Percentiles rank a stretch among this genome's conserved stretches.
These are phyloP conservation scores for Heliocybe sulcata DNA, from an alignment of 1,284 basidiomycete genomes.

Conservation along the genomic window DNA sequence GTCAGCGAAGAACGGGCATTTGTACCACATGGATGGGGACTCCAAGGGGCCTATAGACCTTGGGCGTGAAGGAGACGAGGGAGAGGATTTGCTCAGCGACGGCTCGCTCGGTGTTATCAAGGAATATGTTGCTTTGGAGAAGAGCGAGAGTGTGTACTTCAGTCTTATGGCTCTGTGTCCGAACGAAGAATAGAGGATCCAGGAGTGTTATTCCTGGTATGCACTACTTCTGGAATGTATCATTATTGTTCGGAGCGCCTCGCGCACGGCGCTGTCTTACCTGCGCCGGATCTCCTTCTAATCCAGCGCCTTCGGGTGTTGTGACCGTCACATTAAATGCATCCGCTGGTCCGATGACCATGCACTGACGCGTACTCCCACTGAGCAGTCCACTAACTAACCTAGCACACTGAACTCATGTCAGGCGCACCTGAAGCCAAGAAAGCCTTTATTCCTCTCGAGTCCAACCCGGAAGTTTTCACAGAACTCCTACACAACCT, in stretches of 20 bases:
- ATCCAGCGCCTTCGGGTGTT: not conserved
- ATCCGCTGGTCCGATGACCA: too few species aligned
- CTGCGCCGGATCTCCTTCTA: too few species aligned
- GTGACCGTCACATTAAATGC: not conserved
- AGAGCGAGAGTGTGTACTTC: constrained; percentile 20
- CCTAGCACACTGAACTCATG: too few species aligned
- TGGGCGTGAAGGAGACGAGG: constrained; percentile 13
- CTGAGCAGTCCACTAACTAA: too few species aligned
- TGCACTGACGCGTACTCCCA: too few species aligned
- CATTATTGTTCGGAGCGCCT: too few species aligned
- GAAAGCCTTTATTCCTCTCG: not conserved
- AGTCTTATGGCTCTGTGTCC: constrained; percentile 22
- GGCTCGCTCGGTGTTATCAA: constrained; percentile 18
- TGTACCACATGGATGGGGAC: constrained; percentile 27
- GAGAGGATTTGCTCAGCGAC: constrained; percentile 21
- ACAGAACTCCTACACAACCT: constrained; percentile 21
- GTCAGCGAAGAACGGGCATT: constrained; percentile 19
- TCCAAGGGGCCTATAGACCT: constrained; percentile 26
- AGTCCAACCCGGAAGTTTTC: constrained; percentile 17
- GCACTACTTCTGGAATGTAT: too few species aligned
- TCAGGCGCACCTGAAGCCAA: not conserved
- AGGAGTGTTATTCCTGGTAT: too few species aligned
- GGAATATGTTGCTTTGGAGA: constrained; percentile 19
- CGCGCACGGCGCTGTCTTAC: too few species aligned
- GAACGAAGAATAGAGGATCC: not conserved